Evolutionary conservation across 1,284 basidiomycete genomes (phyloP).

Genomic region (Ustilago nuda): DNA sequence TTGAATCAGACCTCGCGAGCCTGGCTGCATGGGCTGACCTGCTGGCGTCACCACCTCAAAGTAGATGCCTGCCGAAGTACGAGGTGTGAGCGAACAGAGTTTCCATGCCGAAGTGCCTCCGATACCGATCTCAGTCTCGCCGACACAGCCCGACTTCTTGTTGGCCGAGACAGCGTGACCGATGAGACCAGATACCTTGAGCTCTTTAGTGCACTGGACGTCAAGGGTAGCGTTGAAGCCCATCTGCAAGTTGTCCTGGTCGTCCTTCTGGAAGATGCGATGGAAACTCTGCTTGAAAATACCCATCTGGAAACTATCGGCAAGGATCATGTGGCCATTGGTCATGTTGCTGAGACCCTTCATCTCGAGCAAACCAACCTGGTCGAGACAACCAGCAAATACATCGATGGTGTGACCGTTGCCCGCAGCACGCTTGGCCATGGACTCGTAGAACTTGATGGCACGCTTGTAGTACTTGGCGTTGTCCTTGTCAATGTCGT

Average conservation of each 20-base stretch:
- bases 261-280: conserved; percentile 92
- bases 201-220: conserved; percentile 97
- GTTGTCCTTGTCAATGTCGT: conserved; percentile 97
- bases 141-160: conserved; percentile 95
- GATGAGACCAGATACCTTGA: conserved; percentile 97
- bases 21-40: conserved; percentile 89
- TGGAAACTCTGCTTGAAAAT: conserved; percentile 99
- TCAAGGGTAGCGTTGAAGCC: conserved; percentile 99
- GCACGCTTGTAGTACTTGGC: conserved; percentile 98
- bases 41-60: conserved; percentile 99
- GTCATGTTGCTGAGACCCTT: conserved; percentile 93
- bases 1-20: conserved; percentile 94
- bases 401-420: conserved; percentile 96
- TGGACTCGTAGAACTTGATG: conserved; percentile 95
- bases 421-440: conserved; percentile 91
- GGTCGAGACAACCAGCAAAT: conserved; percentile 97
- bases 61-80: conserved; percentile 91
- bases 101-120: conserved; percentile 99
- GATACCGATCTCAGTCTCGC: conserved; percentile 99
- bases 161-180: conserved; percentile 96
- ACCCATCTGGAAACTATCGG: conserved; percentile 96
- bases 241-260: conserved; percentile 92
- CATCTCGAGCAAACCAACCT: conserved; percentile 98
- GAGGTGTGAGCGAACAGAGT: conserved; percentile 88
- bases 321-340: conserved; percentile 94